Conservation (phyloP, 495 filamentous ascomycete genomes). For the Penicillium longicatenatum region DNA sequence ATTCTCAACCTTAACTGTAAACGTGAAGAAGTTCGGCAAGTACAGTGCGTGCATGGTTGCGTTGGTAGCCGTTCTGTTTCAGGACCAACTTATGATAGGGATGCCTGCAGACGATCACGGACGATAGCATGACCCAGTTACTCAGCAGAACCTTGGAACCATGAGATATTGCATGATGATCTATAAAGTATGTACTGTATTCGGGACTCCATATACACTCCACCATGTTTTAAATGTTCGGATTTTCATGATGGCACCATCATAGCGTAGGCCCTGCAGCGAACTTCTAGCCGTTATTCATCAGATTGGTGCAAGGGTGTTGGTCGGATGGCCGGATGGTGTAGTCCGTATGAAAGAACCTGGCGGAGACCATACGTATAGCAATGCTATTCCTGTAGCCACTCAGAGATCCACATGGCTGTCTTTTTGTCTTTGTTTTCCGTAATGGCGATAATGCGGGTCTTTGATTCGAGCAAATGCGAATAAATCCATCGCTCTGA, state of each 20-base stretch:
- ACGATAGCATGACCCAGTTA: background rate
- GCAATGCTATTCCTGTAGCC: background rate
- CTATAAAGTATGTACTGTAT: background rate
- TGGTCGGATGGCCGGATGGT: background rate
- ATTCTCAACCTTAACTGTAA: background rate
- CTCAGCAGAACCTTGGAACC: background rate
- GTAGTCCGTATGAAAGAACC: background rate
- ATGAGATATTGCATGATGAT: constrained; percentile 1
- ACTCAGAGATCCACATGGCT: background rate
- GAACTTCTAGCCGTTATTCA: constrained; percentile 4
- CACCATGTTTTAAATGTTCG: background rate
- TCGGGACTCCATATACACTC: background rate
- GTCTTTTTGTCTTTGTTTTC: background rate
- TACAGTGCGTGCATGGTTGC: background rate
- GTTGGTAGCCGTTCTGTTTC: constrained; percentile 6
- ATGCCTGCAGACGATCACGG: background rate
- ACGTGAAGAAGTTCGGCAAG: background rate
- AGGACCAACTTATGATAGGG: background rate
- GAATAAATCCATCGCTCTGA: background rate
- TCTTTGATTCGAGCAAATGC: background rate
- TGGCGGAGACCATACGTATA: background rate
- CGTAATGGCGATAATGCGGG: background rate
- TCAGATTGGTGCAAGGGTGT: background rate
- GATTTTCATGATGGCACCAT: background rate
- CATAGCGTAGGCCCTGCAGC: background rate